These are phyloP conservation scores for Apiospora koreana DNA, from an alignment of 2,329 filamentous ascomycete species.

Conservation along the genomic window DNA sequence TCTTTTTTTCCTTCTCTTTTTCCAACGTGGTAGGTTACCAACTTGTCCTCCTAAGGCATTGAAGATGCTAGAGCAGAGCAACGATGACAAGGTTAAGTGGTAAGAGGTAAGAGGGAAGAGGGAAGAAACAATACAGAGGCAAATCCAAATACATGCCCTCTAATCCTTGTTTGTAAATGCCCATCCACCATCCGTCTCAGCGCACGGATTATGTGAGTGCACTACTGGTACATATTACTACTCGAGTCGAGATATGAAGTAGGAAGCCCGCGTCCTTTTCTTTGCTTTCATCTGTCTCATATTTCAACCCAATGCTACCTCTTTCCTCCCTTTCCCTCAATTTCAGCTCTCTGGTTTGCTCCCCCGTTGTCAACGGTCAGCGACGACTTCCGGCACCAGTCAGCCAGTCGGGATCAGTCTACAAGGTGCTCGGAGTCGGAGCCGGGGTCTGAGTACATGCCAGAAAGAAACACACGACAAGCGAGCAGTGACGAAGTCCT, in stretches of 20 bases:
- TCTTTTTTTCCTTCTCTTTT: not conserved
- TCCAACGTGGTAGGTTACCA: not conserved
- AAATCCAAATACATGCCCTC: too few relatives aligned
- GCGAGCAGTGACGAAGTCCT: not conserved
- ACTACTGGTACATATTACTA: too few relatives aligned
- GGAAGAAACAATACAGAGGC: too few relatives aligned
- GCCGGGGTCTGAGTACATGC: not conserved
- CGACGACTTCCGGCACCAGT: not conserved
- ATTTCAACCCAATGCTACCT: too few relatives aligned
- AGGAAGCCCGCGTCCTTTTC: too few relatives aligned
- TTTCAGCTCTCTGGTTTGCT: not conserved
- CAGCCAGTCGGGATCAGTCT: not conserved
- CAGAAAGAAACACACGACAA: not conserved
- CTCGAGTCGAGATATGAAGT: too few relatives aligned
- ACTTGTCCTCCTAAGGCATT: not conserved
- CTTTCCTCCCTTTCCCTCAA: not conserved
- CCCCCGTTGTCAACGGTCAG: not conserved
- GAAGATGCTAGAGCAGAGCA: not conserved
- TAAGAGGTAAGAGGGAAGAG: not conserved
- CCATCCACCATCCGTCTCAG: too few relatives aligned
- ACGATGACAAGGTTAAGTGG: too few relatives aligned
- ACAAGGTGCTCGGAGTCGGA: not conserved
- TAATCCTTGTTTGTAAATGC: too few relatives aligned
- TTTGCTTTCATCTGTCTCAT: too few relatives aligned
- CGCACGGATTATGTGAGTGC: too few relatives aligned